These are phyloP conservation scores for Quercus tomentella DNA, from an alignment of 331 rosid genomes.

Conservation along the genomic window DNA sequence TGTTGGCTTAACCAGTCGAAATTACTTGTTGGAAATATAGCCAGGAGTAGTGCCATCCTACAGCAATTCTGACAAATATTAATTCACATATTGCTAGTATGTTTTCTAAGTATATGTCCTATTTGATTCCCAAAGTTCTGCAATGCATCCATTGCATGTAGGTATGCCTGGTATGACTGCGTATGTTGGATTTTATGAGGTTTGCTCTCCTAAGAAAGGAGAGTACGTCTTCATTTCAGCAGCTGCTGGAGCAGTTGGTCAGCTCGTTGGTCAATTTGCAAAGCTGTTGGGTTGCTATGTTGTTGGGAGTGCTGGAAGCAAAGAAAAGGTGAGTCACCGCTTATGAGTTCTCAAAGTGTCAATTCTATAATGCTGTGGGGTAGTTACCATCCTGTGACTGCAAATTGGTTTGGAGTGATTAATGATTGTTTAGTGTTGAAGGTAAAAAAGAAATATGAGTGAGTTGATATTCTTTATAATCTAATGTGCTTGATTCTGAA, in stretches of 20 bases:
- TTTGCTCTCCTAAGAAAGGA: not conserved
- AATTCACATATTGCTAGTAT: not conserved
- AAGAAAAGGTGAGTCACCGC: not conserved
- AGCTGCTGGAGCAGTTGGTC: constrained; percentile 28
- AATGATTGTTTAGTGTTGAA: too few relatives aligned
- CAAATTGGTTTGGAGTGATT: too few relatives aligned
- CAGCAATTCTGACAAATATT: too few relatives aligned
- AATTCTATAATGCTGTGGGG: too few relatives aligned
- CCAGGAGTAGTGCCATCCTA: too few relatives aligned
- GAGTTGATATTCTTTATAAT: too few relatives aligned
- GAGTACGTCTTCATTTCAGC: not conserved
- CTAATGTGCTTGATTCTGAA: too few relatives aligned
- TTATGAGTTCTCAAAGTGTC: too few relatives aligned
- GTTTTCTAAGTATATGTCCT: not conserved
- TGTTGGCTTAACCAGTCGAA: too few relatives aligned
- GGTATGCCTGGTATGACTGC: constrained; percentile 28
- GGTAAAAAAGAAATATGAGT: too few relatives aligned
- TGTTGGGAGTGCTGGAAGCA: constrained; percentile 26
- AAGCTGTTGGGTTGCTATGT: constrained; percentile 18
- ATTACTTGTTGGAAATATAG: too few relatives aligned
- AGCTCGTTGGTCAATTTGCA: constrained; percentile 27
- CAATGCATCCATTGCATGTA: not conserved
- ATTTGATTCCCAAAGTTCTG: not conserved
- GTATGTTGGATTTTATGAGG: constrained; percentile 1
- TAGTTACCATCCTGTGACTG: too few relatives aligned